Evolutionary conservation across 768 basidiomycete species (phyloP).

Genomic region (Boletus subparvulus): DNA sequence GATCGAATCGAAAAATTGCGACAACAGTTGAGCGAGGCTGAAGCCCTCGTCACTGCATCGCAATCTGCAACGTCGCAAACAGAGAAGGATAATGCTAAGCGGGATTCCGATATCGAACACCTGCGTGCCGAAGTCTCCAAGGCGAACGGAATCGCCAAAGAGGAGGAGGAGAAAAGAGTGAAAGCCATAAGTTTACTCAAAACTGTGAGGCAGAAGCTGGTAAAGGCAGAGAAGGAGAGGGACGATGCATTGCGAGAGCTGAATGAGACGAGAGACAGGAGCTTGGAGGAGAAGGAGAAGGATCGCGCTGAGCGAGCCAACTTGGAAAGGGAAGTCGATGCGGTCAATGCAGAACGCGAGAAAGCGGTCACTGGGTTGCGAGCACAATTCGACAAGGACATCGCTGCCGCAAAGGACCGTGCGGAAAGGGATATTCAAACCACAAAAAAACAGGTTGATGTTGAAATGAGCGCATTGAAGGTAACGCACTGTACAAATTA

Average conservation of each 20-base stretch:
- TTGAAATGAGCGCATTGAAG: slow-evolving; percentile 73
- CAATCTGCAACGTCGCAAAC: slow-evolving; percentile 47
- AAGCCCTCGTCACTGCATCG: slow-evolving; percentile 63
- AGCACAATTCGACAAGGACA: slow-evolving; percentile 72
- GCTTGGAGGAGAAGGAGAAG: slow-evolving; percentile 46
- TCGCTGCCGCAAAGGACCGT: slow-evolving; percentile 56
- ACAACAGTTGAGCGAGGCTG: slow-evolving; percentile 66
- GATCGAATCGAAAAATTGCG: slow-evolving; percentile 71
- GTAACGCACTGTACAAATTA: slow-evolving; percentile 37
- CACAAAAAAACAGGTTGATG: slow-evolving; percentile 69
- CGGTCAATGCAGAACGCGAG: slow-evolving; percentile 60
- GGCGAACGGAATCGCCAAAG: slow-evolving; percentile 65
- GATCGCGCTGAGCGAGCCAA: slow-evolving; percentile 47
- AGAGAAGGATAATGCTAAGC: slow-evolving; percentile 50
- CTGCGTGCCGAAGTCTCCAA: slow-evolving; percentile 65
- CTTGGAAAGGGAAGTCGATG: slow-evolving; percentile 65
- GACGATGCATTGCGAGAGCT: slow-evolving; percentile 73
- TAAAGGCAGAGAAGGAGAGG: slow-evolving; percentile 92
- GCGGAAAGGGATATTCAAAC: slow-evolving; percentile 72
- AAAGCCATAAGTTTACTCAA: slow-evolving; percentile 93
- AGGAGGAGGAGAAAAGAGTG: slow-evolving; percentile 95
- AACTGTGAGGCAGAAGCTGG: slow-evolving; percentile 94
- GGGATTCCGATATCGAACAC: slow-evolving; percentile 53
- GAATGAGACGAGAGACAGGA: slow-evolving; percentile 50
- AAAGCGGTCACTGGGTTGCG: slow-evolving; percentile 57